Evolutionary conservation across 495 filamentous ascomycete species (phyloP), one percentile per base, ranked within the genome.

Genomic region (Elaphomyces granulatus): DNA sequence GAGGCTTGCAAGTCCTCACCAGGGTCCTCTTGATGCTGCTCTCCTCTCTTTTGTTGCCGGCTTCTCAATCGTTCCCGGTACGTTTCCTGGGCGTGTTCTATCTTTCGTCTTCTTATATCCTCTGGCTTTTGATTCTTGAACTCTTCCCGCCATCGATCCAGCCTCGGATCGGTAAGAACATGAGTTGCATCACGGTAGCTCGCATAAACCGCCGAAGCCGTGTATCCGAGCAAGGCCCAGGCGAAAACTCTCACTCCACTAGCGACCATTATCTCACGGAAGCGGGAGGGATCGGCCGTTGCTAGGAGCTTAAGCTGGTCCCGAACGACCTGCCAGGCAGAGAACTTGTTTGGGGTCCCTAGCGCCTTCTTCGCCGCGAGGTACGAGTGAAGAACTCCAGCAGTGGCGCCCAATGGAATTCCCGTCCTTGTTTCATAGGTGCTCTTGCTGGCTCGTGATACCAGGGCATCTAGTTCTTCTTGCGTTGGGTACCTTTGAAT

Each of bases 401-500:
- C 4, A 45, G 23, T 10, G 12, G 38, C 17, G 10, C 41, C 42
- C 1, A 52, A 3, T 8, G 55, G 55, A 0, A 50, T 9, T 0
- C 53, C 54, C 2, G 45, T 30, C 12, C 47, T 38, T 3, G 26
- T 16, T 16, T 51, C 31, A 42, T 59, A 59, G 2, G 58, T 15
- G 10, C 14, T 15, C 1, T 40, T 40, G 3, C 53, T 52, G 32
- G 26, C 20, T 32, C 44, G 44, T 15, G 40, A 40, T n/a, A 51
- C 46, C 15, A 58, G 44, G 9, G 50, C 53, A 45, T 65, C 60
- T n/a, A 63, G 10, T 35, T 65, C 61, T 4, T 51, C 49, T 37
- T 65, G 61, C 3, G 52, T 60, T 1, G 50, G 48, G 4, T 34
- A n/a, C 9, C 61, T 58, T 6, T 48, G 46, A 2, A 53, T 35